Evolutionary conservation across 2,329 filamentous ascomycete genomes (phyloP), one percentile per base, ranked within the genome.

Genomic region (Septoria petroselini): DNA sequence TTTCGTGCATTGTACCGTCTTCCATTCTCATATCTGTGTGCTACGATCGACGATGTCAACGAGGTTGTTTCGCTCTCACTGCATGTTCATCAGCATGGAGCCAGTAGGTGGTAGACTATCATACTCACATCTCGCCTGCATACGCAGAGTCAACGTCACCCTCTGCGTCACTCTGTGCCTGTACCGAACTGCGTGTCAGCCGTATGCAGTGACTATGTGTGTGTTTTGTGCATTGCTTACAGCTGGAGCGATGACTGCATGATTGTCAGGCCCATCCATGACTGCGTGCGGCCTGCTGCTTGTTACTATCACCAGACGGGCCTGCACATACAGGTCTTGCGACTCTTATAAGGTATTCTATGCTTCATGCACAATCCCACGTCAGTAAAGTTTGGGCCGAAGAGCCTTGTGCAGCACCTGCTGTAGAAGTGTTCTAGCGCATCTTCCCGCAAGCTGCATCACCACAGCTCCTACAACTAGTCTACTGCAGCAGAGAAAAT

Each of bases 11-110:
- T 61, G 38, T 68, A 68, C n/a, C 63, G 57, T 18, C 66, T 58
- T 6, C 65, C 66, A 52, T 68, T 64, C 47, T 68, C 66, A 30
- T 49, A 43, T 21, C 68, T 63, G 54, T 70, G 34, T 11, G 48
- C 43, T 14, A 41, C 43, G 4, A 54, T 54, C 2, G 39, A 43
- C 8, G 48, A 51, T 15, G 37, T 51, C 12, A 54, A 18, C 1
- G 52, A 51, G 1, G 48, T 51, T 18, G 52, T 54, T 12, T 40
- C 37, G 29, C 41, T 47, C 33, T 42, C 37, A 19, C 49, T 52
- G 38, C 31, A 19, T 12, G n/a, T 18, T 17, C 19, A 23, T 29
- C 23, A 39, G 23, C 11, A 7, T 12, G 6, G 11, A 33, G 11
- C 30, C 14, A n/a, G 30, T 5, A n/a, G 34, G 9, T 9, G 4